Percentiles rank a stretch among this genome's conserved stretches.
These are phyloP conservation scores for Sporothrix brunneoviolacea DNA, from an alignment of 2,329 filamentous ascomycete genomes.

Conservation along the genomic window DNA sequence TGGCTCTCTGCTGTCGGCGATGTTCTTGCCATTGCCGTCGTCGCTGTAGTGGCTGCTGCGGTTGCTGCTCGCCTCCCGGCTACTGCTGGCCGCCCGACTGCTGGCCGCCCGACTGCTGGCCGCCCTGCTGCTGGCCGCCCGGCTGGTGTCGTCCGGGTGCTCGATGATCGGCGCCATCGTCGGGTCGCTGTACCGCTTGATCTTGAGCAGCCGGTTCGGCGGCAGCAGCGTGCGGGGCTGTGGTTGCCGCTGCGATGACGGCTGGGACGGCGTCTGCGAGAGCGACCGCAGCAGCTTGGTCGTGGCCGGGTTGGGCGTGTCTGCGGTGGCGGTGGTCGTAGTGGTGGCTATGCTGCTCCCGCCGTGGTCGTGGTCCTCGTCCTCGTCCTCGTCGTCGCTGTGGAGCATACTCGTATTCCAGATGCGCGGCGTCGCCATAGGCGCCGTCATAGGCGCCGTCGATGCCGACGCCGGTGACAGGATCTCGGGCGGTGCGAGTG, in stretches of 20 bases:
- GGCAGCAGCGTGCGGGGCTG: background rate
- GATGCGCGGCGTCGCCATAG: background rate
- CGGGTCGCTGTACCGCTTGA: constrained; percentile 14
- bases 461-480: background rate
- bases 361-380: background rate
- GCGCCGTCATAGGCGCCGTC: background rate
- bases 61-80: background rate
- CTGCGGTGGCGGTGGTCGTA: background rate
- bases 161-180: constrained; percentile 16
- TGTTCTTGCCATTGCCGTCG: background rate
- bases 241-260: background rate
- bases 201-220: constrained; percentile 9
- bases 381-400: constrained; percentile 12
- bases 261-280: constrained; percentile 8
- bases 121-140: background rate
- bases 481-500: too few species aligned
- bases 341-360: background rate
- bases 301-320: constrained; percentile 4
- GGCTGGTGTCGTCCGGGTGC: constrained; percentile 12
- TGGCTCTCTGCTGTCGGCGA: background rate
- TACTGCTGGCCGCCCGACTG: background rate
- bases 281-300: constrained; percentile 7
- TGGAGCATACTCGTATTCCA: constrained; percentile 17
- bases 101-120: background rate
- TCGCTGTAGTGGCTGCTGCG: background rate